A percentile compares a stretch with the other conserved stretches of the same genome.
Conservation (phyloP, 345 rosid species). For the Arabis alpina region DNA sequence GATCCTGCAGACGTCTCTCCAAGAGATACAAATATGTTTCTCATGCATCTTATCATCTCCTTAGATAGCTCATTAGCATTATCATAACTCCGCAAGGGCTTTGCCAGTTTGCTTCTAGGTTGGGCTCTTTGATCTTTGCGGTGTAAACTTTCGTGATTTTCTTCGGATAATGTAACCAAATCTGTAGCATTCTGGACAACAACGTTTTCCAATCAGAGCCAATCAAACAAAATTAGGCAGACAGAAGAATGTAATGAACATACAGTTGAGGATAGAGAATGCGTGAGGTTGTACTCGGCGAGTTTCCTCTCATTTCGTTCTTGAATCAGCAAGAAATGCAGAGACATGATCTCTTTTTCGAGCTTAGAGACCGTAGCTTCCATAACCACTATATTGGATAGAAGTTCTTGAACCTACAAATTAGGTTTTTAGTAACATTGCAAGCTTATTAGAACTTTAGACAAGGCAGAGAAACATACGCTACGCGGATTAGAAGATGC, state of each 20-base stretch:
- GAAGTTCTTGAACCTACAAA: constrained; percentile 70
- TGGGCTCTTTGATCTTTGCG: constrained; percentile 34
- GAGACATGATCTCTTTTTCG: constrained; percentile 73
- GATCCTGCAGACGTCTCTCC: constrained; percentile 72
- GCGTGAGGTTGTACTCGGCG: constrained; percentile 68
- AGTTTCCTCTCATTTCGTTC: constrained; percentile 89
- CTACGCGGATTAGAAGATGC: constrained; percentile 35
- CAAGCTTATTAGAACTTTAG: constrained; percentile 6
- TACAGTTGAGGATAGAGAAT: constrained; percentile 55
- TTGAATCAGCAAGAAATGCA: constrained; percentile 91
- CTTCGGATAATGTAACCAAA: constrained; percentile 27
- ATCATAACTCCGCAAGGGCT: constrained; percentile 28
- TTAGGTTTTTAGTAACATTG: neutral
- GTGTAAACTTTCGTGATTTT: constrained; percentile 1
- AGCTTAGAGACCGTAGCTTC: constrained; percentile 71
- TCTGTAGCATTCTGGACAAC: constrained; percentile 36
- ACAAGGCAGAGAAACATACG: constrained; percentile 21
- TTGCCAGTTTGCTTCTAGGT: constrained; percentile 32
- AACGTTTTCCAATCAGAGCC: constrained; percentile 24
- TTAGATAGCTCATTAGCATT: constrained; percentile 53
- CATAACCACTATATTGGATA: constrained; percentile 59
- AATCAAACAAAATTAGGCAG: constrained; percentile 2
- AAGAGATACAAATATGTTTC: constrained; percentile 81
- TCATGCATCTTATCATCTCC: constrained; percentile 95
- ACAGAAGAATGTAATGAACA: constrained; percentile 11